Conservation (phyloP, 2,329 filamentous ascomycete species). For the Microcyclosporella mali region DNA sequence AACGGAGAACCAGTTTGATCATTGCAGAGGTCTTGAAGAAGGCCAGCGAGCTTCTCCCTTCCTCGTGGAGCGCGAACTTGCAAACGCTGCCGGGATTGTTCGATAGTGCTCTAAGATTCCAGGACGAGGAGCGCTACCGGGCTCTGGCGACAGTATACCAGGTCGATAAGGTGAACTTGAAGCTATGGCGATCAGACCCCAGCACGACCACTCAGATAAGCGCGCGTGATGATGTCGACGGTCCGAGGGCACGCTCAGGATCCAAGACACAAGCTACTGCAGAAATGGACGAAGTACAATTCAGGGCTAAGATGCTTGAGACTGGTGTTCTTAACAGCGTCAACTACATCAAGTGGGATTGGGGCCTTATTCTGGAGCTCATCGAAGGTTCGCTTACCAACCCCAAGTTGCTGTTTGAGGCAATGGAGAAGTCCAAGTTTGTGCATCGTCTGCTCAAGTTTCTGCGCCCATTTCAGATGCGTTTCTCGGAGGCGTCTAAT, state of each 20-base stretch:
- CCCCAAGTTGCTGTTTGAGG: slow-evolving; percentile 86
- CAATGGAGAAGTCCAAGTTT: slow-evolving; percentile 90
- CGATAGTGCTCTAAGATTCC: slow-evolving; percentile 65
- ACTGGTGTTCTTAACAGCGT: slow-evolving; percentile 82
- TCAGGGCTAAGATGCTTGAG: slow-evolving; percentile 61
- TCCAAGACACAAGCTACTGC: slow-evolving; percentile 53
- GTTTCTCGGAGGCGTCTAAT: slow-evolving; percentile 84
- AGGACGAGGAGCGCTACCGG: slow-evolving; percentile 65
- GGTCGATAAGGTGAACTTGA: slow-evolving; percentile 94
- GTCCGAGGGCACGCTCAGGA: slow-evolving; percentile 39
- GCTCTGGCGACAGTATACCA: slow-evolving; percentile 92
- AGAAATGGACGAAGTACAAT: slow-evolving; percentile 57
- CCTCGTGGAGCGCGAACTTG: slow-evolving; percentile 72
- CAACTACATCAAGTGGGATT: slow-evolving; percentile 94
- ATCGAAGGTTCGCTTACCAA: slow-evolving; percentile 90
- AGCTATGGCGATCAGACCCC: slow-evolving; percentile 67
- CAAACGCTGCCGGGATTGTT: slow-evolving; percentile 86
- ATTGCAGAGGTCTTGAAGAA: slow-evolving; percentile 89
- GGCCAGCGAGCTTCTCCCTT: slow-evolving; percentile 76
- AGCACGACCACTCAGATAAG: slow-evolving; percentile 16
- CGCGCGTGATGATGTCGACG: slow-evolving; percentile 26
- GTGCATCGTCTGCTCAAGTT: slow-evolving; percentile 92
- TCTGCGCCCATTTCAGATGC: slow-evolving; percentile 92
- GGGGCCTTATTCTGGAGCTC: slow-evolving; percentile 83
- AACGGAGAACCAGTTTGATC: slow-evolving; percentile 82